These are phyloP conservation scores for Gracilaria gracilis DNA, from an alignment of 23 red algal genomes.

Conservation along the genomic window DNA sequence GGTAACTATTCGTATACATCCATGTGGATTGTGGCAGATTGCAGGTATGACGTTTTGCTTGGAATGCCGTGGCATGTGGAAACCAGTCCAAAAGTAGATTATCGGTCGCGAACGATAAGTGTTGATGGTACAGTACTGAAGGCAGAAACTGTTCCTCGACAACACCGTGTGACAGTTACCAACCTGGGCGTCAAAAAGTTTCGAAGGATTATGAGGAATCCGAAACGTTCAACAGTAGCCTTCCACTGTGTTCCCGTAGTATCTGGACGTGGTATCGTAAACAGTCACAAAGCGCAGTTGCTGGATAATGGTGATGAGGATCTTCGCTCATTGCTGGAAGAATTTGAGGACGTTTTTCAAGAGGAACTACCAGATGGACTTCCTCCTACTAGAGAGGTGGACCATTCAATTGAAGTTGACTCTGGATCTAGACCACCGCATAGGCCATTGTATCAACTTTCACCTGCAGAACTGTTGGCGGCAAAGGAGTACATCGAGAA, in stretches of 20 bases:
- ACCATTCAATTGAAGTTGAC: slow-evolving; percentile 23
- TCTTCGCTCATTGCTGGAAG: background rate
- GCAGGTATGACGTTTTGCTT: slow-evolving; percentile 5
- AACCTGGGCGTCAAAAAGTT: slow-evolving; percentile 18
- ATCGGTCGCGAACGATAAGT: background rate
- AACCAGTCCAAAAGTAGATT: background rate
- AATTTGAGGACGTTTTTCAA: slow-evolving; percentile 30
- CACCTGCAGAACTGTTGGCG: slow-evolving; percentile 27
- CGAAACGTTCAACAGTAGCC: background rate
- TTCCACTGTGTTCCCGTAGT: background rate
- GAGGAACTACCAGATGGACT: slow-evolving; percentile 37
- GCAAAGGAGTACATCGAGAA: slow-evolving; percentile 24
- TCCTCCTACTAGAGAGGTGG: background rate
- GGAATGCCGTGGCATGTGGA: slow-evolving; percentile 39
- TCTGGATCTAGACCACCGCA: background rate
- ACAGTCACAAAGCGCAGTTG: background rate
- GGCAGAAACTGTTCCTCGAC: background rate
- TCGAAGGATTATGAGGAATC: slow-evolving; percentile 1
- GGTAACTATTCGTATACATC: background rate
- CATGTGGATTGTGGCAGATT: slow-evolving; percentile 18
- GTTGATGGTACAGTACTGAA: background rate
- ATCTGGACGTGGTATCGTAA: too few relatives aligned
- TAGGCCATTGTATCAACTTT: slow-evolving; percentile 25
- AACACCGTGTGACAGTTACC: background rate
- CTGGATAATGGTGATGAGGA: slow-evolving; percentile 11